Conservation (phyloP, 495 filamentous ascomycete species). For the Talaromyces trachyspermus region DNA sequence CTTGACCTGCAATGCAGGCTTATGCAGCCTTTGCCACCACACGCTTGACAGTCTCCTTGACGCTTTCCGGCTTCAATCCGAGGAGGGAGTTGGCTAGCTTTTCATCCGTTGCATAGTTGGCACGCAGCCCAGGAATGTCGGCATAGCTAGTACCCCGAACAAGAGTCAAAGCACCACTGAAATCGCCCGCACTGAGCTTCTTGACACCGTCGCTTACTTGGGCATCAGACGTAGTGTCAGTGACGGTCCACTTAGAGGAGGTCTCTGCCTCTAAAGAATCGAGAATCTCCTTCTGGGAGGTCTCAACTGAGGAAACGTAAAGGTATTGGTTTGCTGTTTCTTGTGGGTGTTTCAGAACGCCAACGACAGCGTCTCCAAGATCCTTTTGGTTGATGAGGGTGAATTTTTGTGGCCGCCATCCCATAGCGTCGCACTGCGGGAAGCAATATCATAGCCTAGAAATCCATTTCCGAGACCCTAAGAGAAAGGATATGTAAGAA, state of each 20-base stretch:
- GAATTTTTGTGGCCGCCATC: slow-evolving; percentile 32
- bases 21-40: no score
- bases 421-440: slow-evolving; percentile 36
- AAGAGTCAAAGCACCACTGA: slow-evolving; percentile 19
- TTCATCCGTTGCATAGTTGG: slow-evolving; percentile 23
- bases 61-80: slow-evolving; percentile 20
- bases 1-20: no score
- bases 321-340: slow-evolving; percentile 41
- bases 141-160: slow-evolving; percentile 23
- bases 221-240: slow-evolving; percentile 21
- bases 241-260: slow-evolving; percentile 31
- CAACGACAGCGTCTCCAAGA: slow-evolving; percentile 31
- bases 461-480: slow-evolving; percentile 32
- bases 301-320: slow-evolving; percentile 36
- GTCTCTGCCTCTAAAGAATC: slow-evolving; percentile 32
- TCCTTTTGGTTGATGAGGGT: slow-evolving; percentile 30
- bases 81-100: slow-evolving; percentile 23
- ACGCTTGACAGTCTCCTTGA: slow-evolving; percentile 21
- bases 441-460: slow-evolving; percentile 34
- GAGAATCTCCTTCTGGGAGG: slow-evolving; percentile 40
- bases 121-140: slow-evolving; percentile 15
- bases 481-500: background rate
- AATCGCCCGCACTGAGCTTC: slow-evolving; percentile 32
- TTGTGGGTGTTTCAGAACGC: slow-evolving; percentile 28
- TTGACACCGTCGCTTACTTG: slow-evolving; percentile 18